phyloP scores from a whole-genome alignment of 208 protist species.

The Trichomonas gallinae region DNA sequence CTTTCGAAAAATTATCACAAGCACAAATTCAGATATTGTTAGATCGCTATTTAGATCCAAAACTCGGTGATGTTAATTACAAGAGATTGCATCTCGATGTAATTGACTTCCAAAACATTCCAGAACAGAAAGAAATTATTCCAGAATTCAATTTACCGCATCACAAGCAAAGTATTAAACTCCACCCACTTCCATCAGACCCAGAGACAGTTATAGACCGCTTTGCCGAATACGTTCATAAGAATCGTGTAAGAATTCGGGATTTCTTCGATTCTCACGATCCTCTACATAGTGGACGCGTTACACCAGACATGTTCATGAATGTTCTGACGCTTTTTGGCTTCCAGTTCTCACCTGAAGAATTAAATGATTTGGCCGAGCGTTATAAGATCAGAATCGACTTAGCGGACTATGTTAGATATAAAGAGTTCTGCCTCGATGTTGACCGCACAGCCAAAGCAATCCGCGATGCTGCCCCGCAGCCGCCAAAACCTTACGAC shows the following conservation, averaged over 20 bases:
- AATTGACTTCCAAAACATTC: not conserved
- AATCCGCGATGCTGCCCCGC: not conserved
- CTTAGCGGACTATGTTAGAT: not conserved
- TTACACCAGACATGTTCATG: not conserved
- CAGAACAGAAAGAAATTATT: not conserved
- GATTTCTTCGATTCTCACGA: slow-evolving; percentile 13
- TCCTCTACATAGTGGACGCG: not conserved
- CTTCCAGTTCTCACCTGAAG: not conserved
- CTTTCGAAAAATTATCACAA: not conserved
- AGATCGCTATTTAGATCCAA: not conserved
- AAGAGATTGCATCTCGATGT: not conserved
- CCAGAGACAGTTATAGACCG: not conserved
- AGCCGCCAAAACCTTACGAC: not conserved
- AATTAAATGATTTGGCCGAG: not conserved
- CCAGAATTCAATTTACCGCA: not conserved
- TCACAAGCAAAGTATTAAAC: not conserved
- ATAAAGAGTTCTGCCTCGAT: not conserved
- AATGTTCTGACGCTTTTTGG: not conserved
- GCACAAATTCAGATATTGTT: not conserved
- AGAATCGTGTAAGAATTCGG: not conserved
- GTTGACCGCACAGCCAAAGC: not conserved
- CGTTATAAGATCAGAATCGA: not conserved
- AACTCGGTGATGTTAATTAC: not conserved
- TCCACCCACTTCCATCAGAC: not conserved
- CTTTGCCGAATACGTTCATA: not conserved